A percentile compares a stretch with the other conserved stretches of the same genome.
phyloP scores from a whole-genome alignment of 768 basidiomycete genomes.

The Trametes cingulata region DNA sequence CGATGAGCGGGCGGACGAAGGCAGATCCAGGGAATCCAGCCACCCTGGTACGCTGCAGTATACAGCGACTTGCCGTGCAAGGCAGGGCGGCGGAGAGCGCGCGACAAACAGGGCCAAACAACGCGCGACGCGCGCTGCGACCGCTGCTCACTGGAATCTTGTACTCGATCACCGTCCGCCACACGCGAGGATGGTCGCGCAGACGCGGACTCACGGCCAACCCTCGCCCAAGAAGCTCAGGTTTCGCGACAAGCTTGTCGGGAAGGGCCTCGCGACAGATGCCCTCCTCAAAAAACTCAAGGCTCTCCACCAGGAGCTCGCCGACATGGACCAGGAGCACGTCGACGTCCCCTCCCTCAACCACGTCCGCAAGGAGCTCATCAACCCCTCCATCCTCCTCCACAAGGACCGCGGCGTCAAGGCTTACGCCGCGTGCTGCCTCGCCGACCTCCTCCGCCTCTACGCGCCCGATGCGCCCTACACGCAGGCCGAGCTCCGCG shows the following conservation, averaged over 20 bases:
- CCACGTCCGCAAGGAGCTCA: conserved; percentile 74
- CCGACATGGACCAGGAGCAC: conserved; percentile 83
- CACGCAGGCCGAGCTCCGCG: conserved; percentile 82
- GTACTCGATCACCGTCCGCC: background rate
- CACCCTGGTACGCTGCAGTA: background rate
- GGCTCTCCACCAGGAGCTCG: conserved; percentile 72
- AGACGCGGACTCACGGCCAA: conserved; percentile 62
- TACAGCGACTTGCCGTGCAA: background rate
- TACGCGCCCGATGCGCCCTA: conserved; percentile 98
- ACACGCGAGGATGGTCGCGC: conserved; percentile 61
- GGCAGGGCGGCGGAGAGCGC: background rate
- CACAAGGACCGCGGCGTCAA: conserved; percentile 97
- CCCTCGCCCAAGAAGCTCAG: conserved; percentile 59
- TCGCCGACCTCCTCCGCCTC: conserved; percentile 89
- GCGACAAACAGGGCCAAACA: no score
- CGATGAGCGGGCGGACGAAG: background rate
- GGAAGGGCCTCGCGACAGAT: conserved; percentile 78
- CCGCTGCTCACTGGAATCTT: background rate
- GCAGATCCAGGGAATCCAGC: background rate
- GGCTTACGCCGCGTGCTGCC: conserved; percentile 90
- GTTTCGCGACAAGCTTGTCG: conserved; percentile 82
- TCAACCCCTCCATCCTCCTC: conserved; percentile 75
- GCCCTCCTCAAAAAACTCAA: conserved; percentile 84
- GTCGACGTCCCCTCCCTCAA: conserved; percentile 76
- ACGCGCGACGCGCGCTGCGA: no score